Evolutionary conservation across 345 rosid genomes (phyloP), one percentile per base, ranked within the genome.

Genomic region (Hibiscus trionum): DNA sequence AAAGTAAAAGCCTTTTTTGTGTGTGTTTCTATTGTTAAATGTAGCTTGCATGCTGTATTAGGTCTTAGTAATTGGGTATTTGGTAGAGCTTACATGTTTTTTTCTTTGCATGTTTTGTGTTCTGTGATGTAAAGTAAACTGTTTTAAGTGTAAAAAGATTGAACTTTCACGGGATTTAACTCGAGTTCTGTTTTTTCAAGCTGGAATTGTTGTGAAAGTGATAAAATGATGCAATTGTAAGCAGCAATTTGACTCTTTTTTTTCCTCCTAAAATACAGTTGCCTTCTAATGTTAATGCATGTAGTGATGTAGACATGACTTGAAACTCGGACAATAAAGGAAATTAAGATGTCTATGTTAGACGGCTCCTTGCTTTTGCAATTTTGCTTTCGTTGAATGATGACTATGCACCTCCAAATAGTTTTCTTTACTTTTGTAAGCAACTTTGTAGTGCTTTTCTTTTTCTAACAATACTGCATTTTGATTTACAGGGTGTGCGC

Each of bases 401-500:
- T 44, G 56, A 66, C 56, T 16, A 46, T 46, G 35, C 55, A 24
- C 11, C 47, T 46, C 9, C 56, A 24, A 66, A 15, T 44, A 65
- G 55, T 44, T 44, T 64, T 39, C 69, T 39, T 63, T 42, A 39
- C 44, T 39, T 39, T 7, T 65, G 31, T 44, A 21, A 21, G 53
- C 14, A 46, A 46, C 10, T 19, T 15, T 19, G 5, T 24, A 24
- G 11, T 21, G n/a, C n/a, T 65, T 65, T 64, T 49, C 55, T 29
- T 29, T 33, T 21, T 56, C 47, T 27, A 19, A 47, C 47, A 1
- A 70, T 33, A 16, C 56, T n/a, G 39, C 27, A 9, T 15, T 56
- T 63, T 65, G 39, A 75, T 39, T 86, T 78, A 52, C 82, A 95
- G 99, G 99, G 97, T 57, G 84, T 81, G 49, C 76, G 89, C 11